Evolutionary conservation across 768 basidiomycete species (phyloP), one percentile per base, ranked within the genome.

Genomic region (Stropharia rugosoannulata): DNA sequence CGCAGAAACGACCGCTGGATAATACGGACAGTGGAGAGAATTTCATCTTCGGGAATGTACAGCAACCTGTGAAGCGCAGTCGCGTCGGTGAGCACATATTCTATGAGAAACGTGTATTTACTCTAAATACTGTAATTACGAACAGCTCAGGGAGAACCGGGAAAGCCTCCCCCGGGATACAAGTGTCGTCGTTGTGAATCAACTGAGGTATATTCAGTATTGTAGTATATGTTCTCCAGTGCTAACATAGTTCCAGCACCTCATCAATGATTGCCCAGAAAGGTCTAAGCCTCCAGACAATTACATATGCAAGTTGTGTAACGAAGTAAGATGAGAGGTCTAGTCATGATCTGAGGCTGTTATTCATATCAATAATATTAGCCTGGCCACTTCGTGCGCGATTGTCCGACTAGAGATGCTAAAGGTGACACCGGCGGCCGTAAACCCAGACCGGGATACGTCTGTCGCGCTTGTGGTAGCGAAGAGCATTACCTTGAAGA

Each of bases 391-490:
- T 85, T 90, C 63, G 82, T 96, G 52, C 87, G 90, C 37, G 93
- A 96, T 67, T 96, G 94, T 70, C 94, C 95, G 1, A 86, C 87
- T 9, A 83, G 81, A 67, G 80, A 89, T 61, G 85, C 85, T 19
- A 75, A 82, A 4, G 92, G 91, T 11, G 91, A 94, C 66, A 93
- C 90, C 1, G 91, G 90, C 12, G 90, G 90, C 8, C 81, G 78
- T 42, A 91, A 91, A 65, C 93, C 93, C 6, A 89, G 81, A 47
- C 80, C 86, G 57, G 93, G 91, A 51, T 98, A 98, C 63, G 82
- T 90, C 11, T 98, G 95, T 72, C 82, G 92, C 38, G 93, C 93
- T 1, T 98, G 95, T 69, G 93, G 89, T 38, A 92, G 89, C 65
- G 88, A 89, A 57, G 73, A 79, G 5, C 96, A 98, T 73, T 90